Base-by-base conservation (phyloP, 345 rosid genomes). In the Gynandropsis gynandra region DNA sequence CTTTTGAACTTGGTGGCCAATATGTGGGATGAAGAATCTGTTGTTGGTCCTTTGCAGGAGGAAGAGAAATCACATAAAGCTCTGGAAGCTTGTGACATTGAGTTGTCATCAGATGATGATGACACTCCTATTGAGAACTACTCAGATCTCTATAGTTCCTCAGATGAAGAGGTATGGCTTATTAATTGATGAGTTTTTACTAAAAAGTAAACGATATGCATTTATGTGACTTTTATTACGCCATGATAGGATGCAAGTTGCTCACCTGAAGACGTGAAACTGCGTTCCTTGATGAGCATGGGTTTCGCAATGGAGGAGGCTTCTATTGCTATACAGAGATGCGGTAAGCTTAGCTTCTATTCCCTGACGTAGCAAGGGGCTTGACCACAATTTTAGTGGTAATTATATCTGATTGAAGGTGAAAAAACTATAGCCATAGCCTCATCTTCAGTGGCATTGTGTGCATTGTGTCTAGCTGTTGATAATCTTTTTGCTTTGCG, bases 281-380 rank as follows among this genome's bases (percentile, higher is more conserved):
- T 87, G 42, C 18, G 47, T 37, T 68, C 58, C 52, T 72, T 87
- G 59, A 67, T 49, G 12, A 72, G 51, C 43, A 84, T 90, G 98
- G 98, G 95, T 11, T 90, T 80, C 69, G 40, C 78, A 2, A 48
- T 33, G 50, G 68, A 63, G 5, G 96, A 87, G 60, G 96, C 77
- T 50, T 61, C 79, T 60, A 55, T 76, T 58, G 96, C 96, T 56
- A 35, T 84, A 64, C 77, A 82, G 74, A 84, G 95, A 87, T 87
- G 98, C 37, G 98, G 98, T 90, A 37, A 5, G 72, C 59, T 34
- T 55, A 58, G 44, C 3, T 24, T 14, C 14, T 20, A 44, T 24
- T 14, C 51, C 44, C 50, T 4, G 42, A 14, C 10, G 41, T 15
- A 15, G 36, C 58, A 35, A 3, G 36, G 11, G 14, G 35, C 1